Evolutionary conservation across 352 stramenopile genomes (phyloP).

Genomic region (Globisporangium heterothallicum): DNA sequence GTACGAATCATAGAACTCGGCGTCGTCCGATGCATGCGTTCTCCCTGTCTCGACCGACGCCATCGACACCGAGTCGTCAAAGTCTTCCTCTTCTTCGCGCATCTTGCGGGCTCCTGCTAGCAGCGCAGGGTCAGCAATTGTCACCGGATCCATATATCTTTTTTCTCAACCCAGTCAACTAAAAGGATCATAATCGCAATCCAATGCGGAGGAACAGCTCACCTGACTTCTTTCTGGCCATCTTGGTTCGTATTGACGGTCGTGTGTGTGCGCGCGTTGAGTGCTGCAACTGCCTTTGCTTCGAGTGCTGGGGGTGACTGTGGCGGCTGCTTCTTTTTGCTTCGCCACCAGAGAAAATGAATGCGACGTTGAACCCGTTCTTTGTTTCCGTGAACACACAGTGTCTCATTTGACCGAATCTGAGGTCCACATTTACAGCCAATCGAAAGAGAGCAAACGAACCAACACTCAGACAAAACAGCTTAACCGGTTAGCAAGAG

Average conservation of each 20-base stretch:
- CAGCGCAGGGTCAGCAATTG: constrained; percentile 7
- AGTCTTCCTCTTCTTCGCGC: constrained; percentile 63
- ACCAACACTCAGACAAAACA: too few relatives aligned
- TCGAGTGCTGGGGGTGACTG: too few relatives aligned
- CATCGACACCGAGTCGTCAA: constrained; percentile 61
- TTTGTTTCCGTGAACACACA: not conserved
- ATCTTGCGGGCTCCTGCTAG: constrained; percentile 41
- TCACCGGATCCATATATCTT: too few relatives aligned
- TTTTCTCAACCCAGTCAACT: too few relatives aligned
- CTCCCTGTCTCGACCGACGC: constrained; percentile 61
- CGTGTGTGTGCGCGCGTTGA: too few relatives aligned
- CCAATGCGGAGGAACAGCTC: too few relatives aligned
- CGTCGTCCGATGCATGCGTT: constrained; percentile 57
- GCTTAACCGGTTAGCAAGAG: not conserved
- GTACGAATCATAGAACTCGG: constrained; percentile 66
- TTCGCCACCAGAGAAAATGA: not conserved
- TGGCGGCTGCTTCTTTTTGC: not conserved
- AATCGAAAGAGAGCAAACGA: not conserved
- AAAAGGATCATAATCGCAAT: too few relatives aligned
- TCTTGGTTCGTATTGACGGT: constrained; percentile 11
- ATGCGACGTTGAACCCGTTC: not conserved
- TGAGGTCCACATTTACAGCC: not conserved
- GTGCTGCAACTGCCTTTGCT: too few relatives aligned
- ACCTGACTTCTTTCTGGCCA: constrained; percentile 73
- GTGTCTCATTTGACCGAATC: constrained; percentile 7